These are phyloP conservation scores for Vitis rupestris DNA, from an alignment of 164 flowering plant genomes.

Conservation along the genomic window DNA sequence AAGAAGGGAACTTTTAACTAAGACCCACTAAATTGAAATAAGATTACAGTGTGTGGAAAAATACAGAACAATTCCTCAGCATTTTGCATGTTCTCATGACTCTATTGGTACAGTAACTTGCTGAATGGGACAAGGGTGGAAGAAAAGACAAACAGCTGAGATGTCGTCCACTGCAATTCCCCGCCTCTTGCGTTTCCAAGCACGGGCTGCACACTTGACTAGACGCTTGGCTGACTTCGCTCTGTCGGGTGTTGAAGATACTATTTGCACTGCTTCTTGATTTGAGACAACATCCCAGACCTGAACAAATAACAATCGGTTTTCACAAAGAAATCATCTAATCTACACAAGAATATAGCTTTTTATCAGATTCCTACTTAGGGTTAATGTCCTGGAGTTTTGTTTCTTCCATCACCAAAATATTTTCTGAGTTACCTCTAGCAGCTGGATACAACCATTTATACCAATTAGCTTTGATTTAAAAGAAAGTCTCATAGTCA, in stretches of 20 bases:
- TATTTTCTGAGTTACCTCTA: too few relatives aligned
- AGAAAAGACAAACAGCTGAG: constrained; percentile 90
- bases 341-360: too few relatives aligned
- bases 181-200: constrained; percentile 73
- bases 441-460: too few relatives aligned
- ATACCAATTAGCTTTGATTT: too few relatives aligned
- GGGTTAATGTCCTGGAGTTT: too few relatives aligned
- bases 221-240: constrained; percentile 70
- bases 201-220: constrained; percentile 62
- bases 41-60: background rate
- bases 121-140: constrained; percentile 41
- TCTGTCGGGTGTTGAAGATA: constrained; percentile 60
- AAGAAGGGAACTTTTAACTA: too few relatives aligned
- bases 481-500: too few relatives aligned
- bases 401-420: too few relatives aligned
- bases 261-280: constrained; percentile 84
- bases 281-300: constrained; percentile 98
- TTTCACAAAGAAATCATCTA: background rate
- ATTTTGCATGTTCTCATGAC: constrained; percentile 8
- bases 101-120: constrained; percentile 4
- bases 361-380: too few relatives aligned
- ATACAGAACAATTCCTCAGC: too few relatives aligned
- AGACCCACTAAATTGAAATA: background rate
- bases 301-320: constrained; percentile 20
- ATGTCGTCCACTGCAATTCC: constrained; percentile 83